Evolutionary conservation across 1,284 basidiomycete genomes (phyloP), one percentile per base, ranked within the genome.

Genomic region (Pisolithus thermaeus): DNA sequence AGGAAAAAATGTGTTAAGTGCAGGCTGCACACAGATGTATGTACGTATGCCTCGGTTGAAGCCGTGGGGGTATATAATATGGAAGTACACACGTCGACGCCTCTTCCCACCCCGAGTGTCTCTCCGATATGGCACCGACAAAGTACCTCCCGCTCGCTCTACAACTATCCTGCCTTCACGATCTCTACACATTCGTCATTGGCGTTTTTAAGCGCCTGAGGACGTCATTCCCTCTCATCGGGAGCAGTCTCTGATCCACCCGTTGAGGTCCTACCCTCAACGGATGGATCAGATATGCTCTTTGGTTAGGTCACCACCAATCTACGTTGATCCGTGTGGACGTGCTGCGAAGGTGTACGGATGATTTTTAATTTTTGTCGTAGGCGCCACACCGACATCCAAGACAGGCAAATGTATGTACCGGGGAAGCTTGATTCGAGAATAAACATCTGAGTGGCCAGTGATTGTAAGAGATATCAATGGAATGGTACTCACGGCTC

Each of bases 41-140:
- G 43, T 46, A 30, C 28, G 32, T 23, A 46, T 46, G 32, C 7
- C 44, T 46, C 44, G 44, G 44, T 46, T 46, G 44, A 22, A 46
- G 16, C 44, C 44, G 44, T 46, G 44, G 32, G 28, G 32, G 28
- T 46, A 46, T 46, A 46, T 46, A 46, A 36, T 45, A 45, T 25
- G 18, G 16, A 16, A 30, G 32, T 11, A 32, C 38, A 7, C 38
- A 45, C 4, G 32, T 20, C 44, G 7, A 32, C 30, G 11, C 30
- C 30, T 32, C 30, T 32, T 28, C 25, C 23, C 41, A n/a, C 23
- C 41, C 16, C 41, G 27, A 25, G n/a, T 43, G 14, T 16, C 41
- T 25, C 40, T 20, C 40, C 6, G 11, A 32, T 5, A 32, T 32
- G 30, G 23, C 40, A 14, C 25, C 22, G 7, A 39, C n/a, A 22